These are phyloP conservation scores for Podospora anserina DNA, from an alignment of 495 filamentous ascomycete species.

Conservation along the genomic window DNA sequence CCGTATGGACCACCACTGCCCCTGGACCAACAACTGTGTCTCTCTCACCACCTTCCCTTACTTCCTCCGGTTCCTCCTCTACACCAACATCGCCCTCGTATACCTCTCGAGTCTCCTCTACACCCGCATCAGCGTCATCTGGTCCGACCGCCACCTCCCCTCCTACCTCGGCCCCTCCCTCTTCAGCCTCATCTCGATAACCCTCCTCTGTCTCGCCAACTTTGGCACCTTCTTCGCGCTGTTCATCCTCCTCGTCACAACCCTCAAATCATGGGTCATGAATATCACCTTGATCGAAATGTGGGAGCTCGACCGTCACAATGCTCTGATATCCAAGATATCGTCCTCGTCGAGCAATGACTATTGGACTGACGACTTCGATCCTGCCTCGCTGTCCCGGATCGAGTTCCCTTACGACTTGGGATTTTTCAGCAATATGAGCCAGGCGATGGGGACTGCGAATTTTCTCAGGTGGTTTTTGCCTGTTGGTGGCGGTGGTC, in stretches of 20 bases:
- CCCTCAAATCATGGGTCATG: constrained; percentile 39
- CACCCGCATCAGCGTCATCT: constrained; percentile 59
- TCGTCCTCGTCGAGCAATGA: constrained; percentile 54
- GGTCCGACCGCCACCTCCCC: constrained; percentile 63
- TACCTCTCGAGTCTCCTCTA: constrained; percentile 57
- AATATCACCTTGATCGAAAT: constrained; percentile 80
- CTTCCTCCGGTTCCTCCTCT: constrained; percentile 84
- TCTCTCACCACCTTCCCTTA: constrained; percentile 86
- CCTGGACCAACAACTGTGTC: constrained; percentile 93
- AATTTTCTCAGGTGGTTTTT: constrained; percentile 71
- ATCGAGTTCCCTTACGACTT: constrained; percentile 96
- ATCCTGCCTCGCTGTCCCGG: constrained; percentile 44
- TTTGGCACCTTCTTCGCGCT: constrained; percentile 64
- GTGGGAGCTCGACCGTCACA: constrained; percentile 90
- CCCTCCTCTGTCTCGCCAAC: constrained; percentile 60
- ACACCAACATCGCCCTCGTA: constrained; percentile 66
- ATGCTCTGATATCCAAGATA: constrained; percentile 63
- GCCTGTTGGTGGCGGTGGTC: constrained; percentile 42
- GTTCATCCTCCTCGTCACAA: constrained; percentile 57
- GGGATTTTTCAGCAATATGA: constrained; percentile 80
- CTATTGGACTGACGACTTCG: constrained; percentile 36
- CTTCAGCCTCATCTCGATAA: constrained; percentile 60
- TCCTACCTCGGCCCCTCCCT: constrained; percentile 77
- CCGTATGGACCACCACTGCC: constrained; percentile 98
- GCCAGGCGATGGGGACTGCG: constrained; percentile 80